Percentiles rank a stretch among this genome's conserved stretches.
Conservation (phyloP, 2,329 filamentous ascomycete genomes). For the Ascochyta lentis region DNA sequence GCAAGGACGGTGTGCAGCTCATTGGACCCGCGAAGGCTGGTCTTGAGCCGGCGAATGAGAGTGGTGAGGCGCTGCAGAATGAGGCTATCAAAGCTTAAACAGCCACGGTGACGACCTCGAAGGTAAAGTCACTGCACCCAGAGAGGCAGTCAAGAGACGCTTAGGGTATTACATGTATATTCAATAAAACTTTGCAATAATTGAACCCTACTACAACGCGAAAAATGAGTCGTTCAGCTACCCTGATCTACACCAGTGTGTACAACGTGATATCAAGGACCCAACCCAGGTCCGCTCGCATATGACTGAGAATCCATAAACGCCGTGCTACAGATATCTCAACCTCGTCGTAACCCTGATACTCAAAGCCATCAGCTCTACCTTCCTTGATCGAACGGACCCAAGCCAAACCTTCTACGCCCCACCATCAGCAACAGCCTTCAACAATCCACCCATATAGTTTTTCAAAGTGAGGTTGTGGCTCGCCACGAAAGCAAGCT, state of each 20-base stretch:
- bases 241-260: constrained; percentile 1
- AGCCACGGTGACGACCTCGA: not conserved
- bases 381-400: not conserved
- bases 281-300: not conserved
- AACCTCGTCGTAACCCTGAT: not conserved
- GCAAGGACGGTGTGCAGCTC: constrained; percentile 51
- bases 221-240: constrained; percentile 10
- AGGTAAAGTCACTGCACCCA: not conserved
- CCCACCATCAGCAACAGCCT: constrained; percentile 45
- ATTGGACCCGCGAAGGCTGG: constrained; percentile 51
- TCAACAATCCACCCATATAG: constrained; percentile 47
- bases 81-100: constrained; percentile 17
- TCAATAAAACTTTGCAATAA: not conserved
- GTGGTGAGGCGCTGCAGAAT: constrained; percentile 32
- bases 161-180: not conserved
- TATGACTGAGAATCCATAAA: constrained; percentile 4
- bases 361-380: not conserved
- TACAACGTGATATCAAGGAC: constrained; percentile 10
- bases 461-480: constrained; percentile 62
- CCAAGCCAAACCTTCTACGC: constrained; percentile 17
- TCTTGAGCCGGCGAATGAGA: constrained; percentile 42
- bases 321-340: constrained; percentile 7
- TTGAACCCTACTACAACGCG: not conserved
- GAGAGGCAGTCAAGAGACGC: not conserved
- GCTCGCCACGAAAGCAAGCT: constrained; percentile 72